Percentiles rank a stretch among this genome's conserved stretches.
These are phyloP conservation scores for Corinectria fuckeliana DNA, from an alignment of 2,329 filamentous ascomycete genomes.

Conservation along the genomic window DNA sequence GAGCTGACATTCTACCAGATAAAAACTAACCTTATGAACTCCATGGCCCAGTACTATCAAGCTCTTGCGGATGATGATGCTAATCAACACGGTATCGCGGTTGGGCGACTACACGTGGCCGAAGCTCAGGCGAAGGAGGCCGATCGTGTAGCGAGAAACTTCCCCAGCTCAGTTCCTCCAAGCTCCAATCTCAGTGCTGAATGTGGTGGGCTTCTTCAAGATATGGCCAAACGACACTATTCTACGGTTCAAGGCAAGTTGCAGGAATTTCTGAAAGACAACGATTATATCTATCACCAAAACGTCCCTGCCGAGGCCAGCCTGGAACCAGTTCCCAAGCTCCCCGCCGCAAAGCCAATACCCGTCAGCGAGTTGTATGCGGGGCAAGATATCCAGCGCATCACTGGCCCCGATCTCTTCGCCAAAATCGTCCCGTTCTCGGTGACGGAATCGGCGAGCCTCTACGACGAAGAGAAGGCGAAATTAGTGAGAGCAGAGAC, in stretches of 20 bases:
- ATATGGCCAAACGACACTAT: slow-evolving; percentile 83
- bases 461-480: slow-evolving; percentile 98
- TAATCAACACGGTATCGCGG: slow-evolving; percentile 83
- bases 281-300: slow-evolving; percentile 98
- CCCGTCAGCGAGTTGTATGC: slow-evolving; percentile 96
- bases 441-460: slow-evolving; percentile 93
- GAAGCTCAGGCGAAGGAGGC: slow-evolving; percentile 82
- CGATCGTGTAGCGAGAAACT: slow-evolving; percentile 74
- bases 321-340: slow-evolving; percentile 81
- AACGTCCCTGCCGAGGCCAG: slow-evolving; percentile 85
- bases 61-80: slow-evolving; percentile 89
- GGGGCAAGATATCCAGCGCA: slow-evolving; percentile 94
- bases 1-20: slow-evolving; percentile 51
- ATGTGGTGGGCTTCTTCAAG: slow-evolving; percentile 74
- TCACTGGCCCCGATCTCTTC: slow-evolving; percentile 96
- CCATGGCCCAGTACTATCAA: slow-evolving; percentile 92
- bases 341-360: slow-evolving; percentile 95
- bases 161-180: slow-evolving; percentile 79
- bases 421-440: slow-evolving; percentile 95
- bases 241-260: slow-evolving; percentile 83
- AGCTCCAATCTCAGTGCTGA: slow-evolving; percentile 86
- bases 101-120: slow-evolving; percentile 82
- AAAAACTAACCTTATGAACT: slow-evolving; percentile 84
- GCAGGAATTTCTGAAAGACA: slow-evolving; percentile 81
- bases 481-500: slow-evolving; percentile 93